Percentiles rank a stretch among this genome's conserved stretches.
These are phyloP conservation scores for Poterioochromonas sp. DNA, from an alignment of 352 stramenopile genomes.

Conservation along the genomic window DNA sequence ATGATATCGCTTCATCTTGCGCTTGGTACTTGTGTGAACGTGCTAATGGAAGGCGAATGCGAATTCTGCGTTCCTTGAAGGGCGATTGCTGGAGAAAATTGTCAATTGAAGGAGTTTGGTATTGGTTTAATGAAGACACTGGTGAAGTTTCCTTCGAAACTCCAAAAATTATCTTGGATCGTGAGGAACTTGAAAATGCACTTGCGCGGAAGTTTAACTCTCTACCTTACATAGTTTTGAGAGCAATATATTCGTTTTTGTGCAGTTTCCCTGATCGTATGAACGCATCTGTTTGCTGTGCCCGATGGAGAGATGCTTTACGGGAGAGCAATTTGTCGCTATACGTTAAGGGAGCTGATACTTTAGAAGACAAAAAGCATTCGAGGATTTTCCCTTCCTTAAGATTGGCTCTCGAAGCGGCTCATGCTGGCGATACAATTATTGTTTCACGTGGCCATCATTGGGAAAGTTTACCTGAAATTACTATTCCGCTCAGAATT, in stretches of 20 bases:
- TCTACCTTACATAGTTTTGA: conserved; percentile 60
- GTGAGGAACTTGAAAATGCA: conserved; percentile 63
- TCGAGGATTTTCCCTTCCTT: conserved; percentile 52
- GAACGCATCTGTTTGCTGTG: conserved; percentile 46
- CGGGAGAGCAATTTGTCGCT: neutral
- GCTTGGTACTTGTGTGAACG: neutral
- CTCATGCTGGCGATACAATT: conserved; percentile 64
- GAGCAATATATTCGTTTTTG: conserved; percentile 66
- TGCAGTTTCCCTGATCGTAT: conserved; percentile 55
- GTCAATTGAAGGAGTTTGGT: conserved; percentile 55
- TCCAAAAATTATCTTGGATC: conserved; percentile 66
- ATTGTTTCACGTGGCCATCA: conserved; percentile 69
- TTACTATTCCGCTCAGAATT: neutral
- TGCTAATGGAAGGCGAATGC: neutral
- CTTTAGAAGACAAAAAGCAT: conserved; percentile 24
- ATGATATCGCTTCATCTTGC: neutral
- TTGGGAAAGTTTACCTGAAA: conserved; percentile 53
- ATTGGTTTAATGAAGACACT: conserved; percentile 86
- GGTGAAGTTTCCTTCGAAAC: conserved; percentile 78
- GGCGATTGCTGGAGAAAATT: conserved; percentile 54
- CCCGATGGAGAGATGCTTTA: conserved; percentile 50
- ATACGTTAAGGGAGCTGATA: conserved; percentile 18
- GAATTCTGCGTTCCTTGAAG: conserved; percentile 52
- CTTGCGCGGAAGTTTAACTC: conserved; percentile 57
- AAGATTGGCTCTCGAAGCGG: conserved; percentile 54